Evolutionary conservation across 2,329 filamentous ascomycete genomes (phyloP).

Genomic region (Trichoderma polysporum): DNA sequence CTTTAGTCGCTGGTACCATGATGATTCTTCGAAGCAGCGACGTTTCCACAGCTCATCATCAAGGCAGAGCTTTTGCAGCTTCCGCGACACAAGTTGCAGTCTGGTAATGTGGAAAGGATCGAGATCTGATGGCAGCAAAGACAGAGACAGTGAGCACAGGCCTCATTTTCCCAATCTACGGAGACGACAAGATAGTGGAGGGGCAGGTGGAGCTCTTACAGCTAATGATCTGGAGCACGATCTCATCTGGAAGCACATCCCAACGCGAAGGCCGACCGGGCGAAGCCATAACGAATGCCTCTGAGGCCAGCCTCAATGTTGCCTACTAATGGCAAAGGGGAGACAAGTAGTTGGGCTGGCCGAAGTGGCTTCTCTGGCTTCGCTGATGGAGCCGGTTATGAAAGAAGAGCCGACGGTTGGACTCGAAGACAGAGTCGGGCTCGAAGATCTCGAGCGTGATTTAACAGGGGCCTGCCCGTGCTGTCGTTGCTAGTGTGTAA

Average conservation of each 20-base stretch:
- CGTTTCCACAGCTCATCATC: conserved; percentile 76
- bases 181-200: background rate
- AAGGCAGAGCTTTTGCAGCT: conserved; percentile 65
- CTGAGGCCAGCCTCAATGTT: conserved; percentile 6
- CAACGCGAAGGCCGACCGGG: conserved; percentile 28
- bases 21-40: conserved; percentile 70
- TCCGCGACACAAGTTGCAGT: conserved; percentile 68
- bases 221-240: conserved; percentile 61
- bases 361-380: background rate
- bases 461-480: conserved; percentile 16
- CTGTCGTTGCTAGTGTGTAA: conserved; percentile 13
- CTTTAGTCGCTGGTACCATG: conserved; percentile 61
- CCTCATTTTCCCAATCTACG: conserved; percentile 22
- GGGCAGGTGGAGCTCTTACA: conserved; percentile 46
- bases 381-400: background rate
- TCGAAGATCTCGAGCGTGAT: conserved; percentile 15
- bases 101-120: conserved; percentile 51
- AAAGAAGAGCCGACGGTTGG: conserved; percentile 2
- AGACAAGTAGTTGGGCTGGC: conserved; percentile 1
- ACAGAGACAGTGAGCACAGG: conserved; percentile 12
- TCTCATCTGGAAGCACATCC: conserved; percentile 62
- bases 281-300: conserved; percentile 32
- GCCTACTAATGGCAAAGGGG: conserved; percentile 15
- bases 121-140: conserved; percentile 32
- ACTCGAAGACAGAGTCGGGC: conserved; percentile 3